A percentile compares a stretch with the other conserved stretches of the same genome.
Conservation (phyloP, 805 yeast genomes). For the Pichia deserticola region DNA sequence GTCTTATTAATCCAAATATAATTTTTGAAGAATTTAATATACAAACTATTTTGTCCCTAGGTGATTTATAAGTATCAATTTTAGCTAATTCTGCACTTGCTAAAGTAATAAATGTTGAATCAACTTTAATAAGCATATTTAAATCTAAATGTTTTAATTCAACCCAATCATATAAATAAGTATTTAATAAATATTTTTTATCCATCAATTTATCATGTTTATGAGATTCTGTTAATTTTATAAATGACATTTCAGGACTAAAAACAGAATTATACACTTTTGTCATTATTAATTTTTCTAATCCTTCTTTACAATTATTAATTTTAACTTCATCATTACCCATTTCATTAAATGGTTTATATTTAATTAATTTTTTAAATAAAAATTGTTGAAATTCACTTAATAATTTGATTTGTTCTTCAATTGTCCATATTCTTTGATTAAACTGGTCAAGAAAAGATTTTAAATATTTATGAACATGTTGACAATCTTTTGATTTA, state of each 20-base stretch:
- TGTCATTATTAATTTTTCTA: slow-evolving; percentile 89
- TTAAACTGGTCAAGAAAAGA: slow-evolving; percentile 77
- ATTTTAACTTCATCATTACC: slow-evolving; percentile 43
- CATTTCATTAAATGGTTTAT: slow-evolving; percentile 69
- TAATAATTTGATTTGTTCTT: slow-evolving; percentile 73
- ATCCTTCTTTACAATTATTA: slow-evolving; percentile 77
- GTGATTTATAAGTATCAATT: slow-evolving; percentile 80
- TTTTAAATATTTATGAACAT: slow-evolving; percentile 76
- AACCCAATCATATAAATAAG: slow-evolving; percentile 43
- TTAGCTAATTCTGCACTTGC: slow-evolving; percentile 72
- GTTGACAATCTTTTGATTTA: slow-evolving; percentile 73
- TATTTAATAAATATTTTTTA: slow-evolving; percentile 42
- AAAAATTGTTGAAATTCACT: slow-evolving; percentile 72
- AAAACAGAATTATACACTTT: slow-evolving; percentile 71
- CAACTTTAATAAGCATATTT: slow-evolving; percentile 38
- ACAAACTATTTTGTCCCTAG: slow-evolving; percentile 90
- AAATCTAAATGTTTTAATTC: slow-evolving; percentile 74
- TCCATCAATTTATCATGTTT: slow-evolving; percentile 60
- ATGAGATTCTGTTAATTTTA: slow-evolving; percentile 46
- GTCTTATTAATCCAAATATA: slow-evolving; percentile 78
- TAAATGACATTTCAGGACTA: slow-evolving; percentile 52
- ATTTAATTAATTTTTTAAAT: slow-evolving; percentile 48
- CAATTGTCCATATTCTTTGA: slow-evolving; percentile 59
- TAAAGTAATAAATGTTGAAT: slow-evolving; percentile 48
- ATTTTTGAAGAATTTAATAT: slow-evolving; percentile 88